Percentiles rank a stretch among this genome's conserved stretches.
Conservation (phyloP, 768 basidiomycete species). For the Pisolithus microcarpus region DNA sequence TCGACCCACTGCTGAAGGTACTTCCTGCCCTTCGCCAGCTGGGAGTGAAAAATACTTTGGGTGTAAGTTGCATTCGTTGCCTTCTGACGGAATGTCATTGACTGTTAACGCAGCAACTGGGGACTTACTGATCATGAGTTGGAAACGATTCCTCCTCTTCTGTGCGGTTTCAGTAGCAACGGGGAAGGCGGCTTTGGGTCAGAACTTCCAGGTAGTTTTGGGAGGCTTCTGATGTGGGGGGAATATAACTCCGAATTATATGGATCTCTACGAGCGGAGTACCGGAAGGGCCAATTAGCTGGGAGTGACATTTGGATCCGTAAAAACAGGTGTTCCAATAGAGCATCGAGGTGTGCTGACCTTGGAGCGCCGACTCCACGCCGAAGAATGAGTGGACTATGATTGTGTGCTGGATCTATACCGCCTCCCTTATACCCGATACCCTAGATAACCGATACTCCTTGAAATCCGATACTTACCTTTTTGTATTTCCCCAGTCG, state of each 20-base stretch:
- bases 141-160: constrained; percentile 51
- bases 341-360: too few species aligned
- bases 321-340: constrained; percentile 47
- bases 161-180: constrained; percentile 34
- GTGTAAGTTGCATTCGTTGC: constrained; percentile 36
- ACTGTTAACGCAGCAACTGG: constrained; percentile 48
- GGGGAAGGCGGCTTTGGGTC: constrained; percentile 44
- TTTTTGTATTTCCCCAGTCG: too few species aligned
- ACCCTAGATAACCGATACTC: too few species aligned
- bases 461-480: too few species aligned
- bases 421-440: too few species aligned
- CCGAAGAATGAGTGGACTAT: constrained; percentile 55
- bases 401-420: constrained; percentile 9
- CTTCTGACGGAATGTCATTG: background rate
- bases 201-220: constrained; percentile 46
- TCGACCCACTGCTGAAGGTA: constrained; percentile 16
- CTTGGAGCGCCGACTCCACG: too few species aligned
- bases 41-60: constrained; percentile 55
- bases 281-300: constrained; percentile 13
- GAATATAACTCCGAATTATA: constrained; percentile 54
- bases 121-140: constrained; percentile 62
- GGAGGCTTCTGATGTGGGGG: constrained; percentile 52
- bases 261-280: constrained; percentile 42
- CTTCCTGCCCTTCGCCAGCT: constrained; percentile 42
- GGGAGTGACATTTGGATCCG: constrained; percentile 69